Base-by-base conservation (phyloP, 2,329 filamentous ascomycete genomes). In the Aspergillus carbonarius region DNA sequence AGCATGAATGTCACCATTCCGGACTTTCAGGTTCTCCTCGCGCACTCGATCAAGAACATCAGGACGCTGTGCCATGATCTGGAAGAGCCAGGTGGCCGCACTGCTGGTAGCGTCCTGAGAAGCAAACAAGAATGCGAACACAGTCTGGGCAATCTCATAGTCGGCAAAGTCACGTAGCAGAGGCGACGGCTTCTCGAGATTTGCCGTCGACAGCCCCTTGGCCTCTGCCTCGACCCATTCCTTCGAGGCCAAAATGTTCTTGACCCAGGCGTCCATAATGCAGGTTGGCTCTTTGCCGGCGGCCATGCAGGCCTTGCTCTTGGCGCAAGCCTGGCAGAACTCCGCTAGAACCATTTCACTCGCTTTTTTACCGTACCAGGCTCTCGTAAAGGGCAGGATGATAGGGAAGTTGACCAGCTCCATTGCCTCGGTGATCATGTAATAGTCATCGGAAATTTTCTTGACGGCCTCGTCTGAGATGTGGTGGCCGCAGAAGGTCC, bases 351-450 rank as follows among this genome's bases (percentile, higher is more conserved):
- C 90, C 82, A 93, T 90, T 70, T 93, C 89, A 53, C 92, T 87
- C 18, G 89, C 90, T 76, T 91, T 91, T 82, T 96, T 95, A 66
- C 92, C 92, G 68, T 92, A 91, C 90, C 91, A 96, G 4, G 90
- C 90, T 79, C 90, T 92, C 71, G 91, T 96, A 79, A 85, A 96
- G 27, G 92, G 92, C 47, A 96, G 77, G 72, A 96, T 96, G 76
- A 96, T 88, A 57, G 92, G 92, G 79, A 96, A 92, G 80, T 96
- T 96, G 81, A 96, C 92, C 20, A 96, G 85, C 76, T 96, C 92
- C 62, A 96, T 84, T 18, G 92, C 92, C 52, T 89, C 92, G 5
- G 92, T 96, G 69, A 95, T 93, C 57, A 92, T 86, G 76, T 93
- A 96, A 79, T 93, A 96, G 76, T 96, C 91, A 75, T 95, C 88